Conservation (phyloP, 352 stramenopile species). For the Hyaloperonospora brassicae region DNA sequence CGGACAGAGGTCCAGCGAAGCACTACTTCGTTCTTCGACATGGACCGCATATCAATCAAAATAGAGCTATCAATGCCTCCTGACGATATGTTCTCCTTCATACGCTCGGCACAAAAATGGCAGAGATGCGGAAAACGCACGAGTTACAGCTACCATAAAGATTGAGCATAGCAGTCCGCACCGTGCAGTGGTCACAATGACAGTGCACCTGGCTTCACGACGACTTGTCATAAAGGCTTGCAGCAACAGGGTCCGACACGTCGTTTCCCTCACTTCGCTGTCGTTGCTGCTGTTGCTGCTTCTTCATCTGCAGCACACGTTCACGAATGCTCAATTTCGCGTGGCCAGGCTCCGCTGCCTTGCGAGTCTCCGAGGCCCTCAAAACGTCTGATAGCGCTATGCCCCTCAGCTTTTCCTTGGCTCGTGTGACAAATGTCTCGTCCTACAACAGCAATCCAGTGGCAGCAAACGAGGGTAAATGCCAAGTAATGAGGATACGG, state of each 20-base stretch:
- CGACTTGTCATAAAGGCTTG: constrained; percentile 13
- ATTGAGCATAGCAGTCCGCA: constrained; percentile 20
- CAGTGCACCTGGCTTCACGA: constrained; percentile 13
- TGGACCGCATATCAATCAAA: no score
- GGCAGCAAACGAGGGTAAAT: constrained; percentile 6
- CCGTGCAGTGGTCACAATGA: constrained; percentile 27
- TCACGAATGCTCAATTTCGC: constrained; percentile 47
- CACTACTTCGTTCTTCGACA: no score
- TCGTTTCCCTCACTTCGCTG: constrained; percentile 25
- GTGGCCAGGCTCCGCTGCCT: constrained; percentile 21
- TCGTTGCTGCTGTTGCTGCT: constrained; percentile 30
- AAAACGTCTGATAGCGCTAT: constrained; percentile 50
- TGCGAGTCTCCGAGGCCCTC: constrained; percentile 49
- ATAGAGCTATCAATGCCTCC: no score
- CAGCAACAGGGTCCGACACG: constrained; percentile 23
- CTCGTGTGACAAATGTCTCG: constrained; percentile 40
- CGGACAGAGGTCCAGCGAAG: no score
- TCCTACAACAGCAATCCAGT: constrained; percentile 20
- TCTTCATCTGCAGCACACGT: constrained; percentile 48
- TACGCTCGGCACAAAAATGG: no score
- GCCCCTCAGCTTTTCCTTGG: constrained; percentile 48
- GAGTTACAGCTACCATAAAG: constrained; percentile 19
- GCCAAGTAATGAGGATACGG: no score
- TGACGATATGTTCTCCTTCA: no score
- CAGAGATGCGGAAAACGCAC: background rate